Base-by-base conservation (phyloP, 2,329 filamentous ascomycete species). In the Colletotrichum graminicola region DNA sequence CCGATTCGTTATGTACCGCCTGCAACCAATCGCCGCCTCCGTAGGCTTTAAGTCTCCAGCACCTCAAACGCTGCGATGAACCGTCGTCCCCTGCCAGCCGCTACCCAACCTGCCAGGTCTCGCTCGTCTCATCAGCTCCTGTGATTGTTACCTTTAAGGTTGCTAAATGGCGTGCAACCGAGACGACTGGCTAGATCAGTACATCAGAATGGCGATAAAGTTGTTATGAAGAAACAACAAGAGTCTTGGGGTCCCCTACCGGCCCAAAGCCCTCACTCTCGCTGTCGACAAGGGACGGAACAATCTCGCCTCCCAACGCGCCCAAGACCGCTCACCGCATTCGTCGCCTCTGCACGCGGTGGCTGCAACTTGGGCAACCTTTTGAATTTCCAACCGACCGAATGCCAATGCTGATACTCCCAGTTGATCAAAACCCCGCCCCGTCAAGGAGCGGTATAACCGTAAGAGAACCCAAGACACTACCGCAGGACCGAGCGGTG, bases 401-500 rank as follows among this genome's bases (percentile, higher is more conserved):
- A 43, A 63, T 64, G 29, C 54, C 39, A 54, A 60, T 56, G n/a
- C 32, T 62, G 43, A 32, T 32, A 63, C 29, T 45, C 52, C 39
- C 16, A 47, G 45, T 55, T 60, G 65, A 36, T 34, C 47, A 49
- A 29, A 41, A 39, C 45, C 45, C 36, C 47, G 12, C 21, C 57
- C 64, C 23, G 41, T 56, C 18, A 10, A 29, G n/a, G 34, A 21
- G 5, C 45, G 57, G 41, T 32, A 29, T 23, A 41, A 56, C 56
- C 18, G 49, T 43, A 59, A 45, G 43, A 54, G 45, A 49, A 49
- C 32, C 39, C 16, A 32, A 41, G 60, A 47, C 60, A 69, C 66
- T 21, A 41, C 54, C 29, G 54, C 54, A 69, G 47, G 66, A 34
- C 69, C 69, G 66, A 72, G 65, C 54, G 59, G 47, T 69, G 69